Evolutionary conservation across 306 rosid species (phyloP), one percentile per base, ranked within the genome.

Genomic region (Neltuma alba): DNA sequence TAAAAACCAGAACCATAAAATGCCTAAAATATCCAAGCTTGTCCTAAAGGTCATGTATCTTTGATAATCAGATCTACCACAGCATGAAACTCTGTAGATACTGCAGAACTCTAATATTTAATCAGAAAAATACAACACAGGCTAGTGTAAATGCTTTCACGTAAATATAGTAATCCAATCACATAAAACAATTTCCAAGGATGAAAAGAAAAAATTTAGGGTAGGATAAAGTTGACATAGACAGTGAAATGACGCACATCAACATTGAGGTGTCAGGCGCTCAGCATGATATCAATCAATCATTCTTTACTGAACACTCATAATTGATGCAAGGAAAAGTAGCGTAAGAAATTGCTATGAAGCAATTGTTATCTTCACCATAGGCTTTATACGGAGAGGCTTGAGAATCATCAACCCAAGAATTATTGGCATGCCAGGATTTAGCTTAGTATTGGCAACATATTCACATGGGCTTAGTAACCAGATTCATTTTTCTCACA

Each of bases 1-100:
- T 66, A 37, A 38, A n/a, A 66, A 72, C 60, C n/a, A 78, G 67
- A 67, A 30, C 70, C 68, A 57, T 42, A 60, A 48, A 54, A 76
- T 30, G 65, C 13, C 37, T 11, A 61, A 31, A 37, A 68, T 28
- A 47, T 36, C 58, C 42, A 60, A 76, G 67, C 73, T 67, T 61
- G 25, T n/a, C 52, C 62, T n/a, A 70, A 33, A 38, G 23, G 74
- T 34, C 28, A 67, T 27, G 31, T 45, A 68, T 23, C 36, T 67
- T 83, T 36, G 62, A 47, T 55, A 58, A 37, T 64, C 40, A 79
- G 45, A 21, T 70, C 77, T 73, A 42, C 6, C 27, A 42, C 9
- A 47, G 34, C 77, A 55, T 55, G 69, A 66, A 40, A 58, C 54
- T 31, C 16, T 21, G n/a, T n/a, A 41, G 34, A 71, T 18, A 57